Percentiles rank a stretch among this genome's conserved stretches.
Conservation (phyloP, 2,329 filamentous ascomycete genomes). For the Clonostachys chloroleuca region DNA sequence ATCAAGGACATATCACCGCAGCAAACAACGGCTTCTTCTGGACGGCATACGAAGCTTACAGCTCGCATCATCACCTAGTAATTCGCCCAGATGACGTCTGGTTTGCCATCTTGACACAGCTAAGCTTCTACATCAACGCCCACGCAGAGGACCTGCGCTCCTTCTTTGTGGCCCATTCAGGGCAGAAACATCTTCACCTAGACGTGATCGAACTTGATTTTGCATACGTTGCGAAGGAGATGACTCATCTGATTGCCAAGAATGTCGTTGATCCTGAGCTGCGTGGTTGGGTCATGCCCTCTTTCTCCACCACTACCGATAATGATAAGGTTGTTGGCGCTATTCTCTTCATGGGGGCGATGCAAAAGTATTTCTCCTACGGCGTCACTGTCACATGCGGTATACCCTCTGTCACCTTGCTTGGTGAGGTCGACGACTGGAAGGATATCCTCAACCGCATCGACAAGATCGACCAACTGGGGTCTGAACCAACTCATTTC, state of each 20-base stretch:
- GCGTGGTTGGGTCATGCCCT: slow-evolving; percentile 42
- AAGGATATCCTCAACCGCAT: slow-evolving; percentile 19
- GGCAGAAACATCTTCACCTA: slow-evolving; percentile 10
- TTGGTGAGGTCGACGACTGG: slow-evolving; percentile 43
- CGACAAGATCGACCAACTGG: slow-evolving; percentile 20
- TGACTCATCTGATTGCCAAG: slow-evolving; percentile 30
- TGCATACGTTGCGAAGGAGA: slow-evolving; percentile 15
- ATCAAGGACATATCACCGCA: not conserved
- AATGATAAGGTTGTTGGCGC: slow-evolving; percentile 34
- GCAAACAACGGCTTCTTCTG: slow-evolving; percentile 31
- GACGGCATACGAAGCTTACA: slow-evolving; percentile 30
- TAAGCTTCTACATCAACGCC: slow-evolving; percentile 38
- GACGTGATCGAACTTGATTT: not conserved
- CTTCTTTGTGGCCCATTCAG: slow-evolving; percentile 35
- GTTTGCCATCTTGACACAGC: slow-evolving; percentile 43
- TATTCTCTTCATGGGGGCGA: slow-evolving; percentile 44
- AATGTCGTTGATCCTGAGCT: slow-evolving; percentile 34
- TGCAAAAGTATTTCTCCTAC: slow-evolving; percentile 44
- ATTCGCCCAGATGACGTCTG: slow-evolving; percentile 49
- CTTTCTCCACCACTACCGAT: slow-evolving; percentile 43
- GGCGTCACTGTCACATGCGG: slow-evolving; percentile 28
- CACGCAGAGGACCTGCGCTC: slow-evolving; percentile 35
- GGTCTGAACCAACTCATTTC: slow-evolving; percentile 25
- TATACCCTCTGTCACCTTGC: slow-evolving; percentile 45
- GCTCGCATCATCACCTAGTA: slow-evolving; percentile 34